Evolutionary conservation across 257 asterid genomes (phyloP).

Genomic region (Lycium barbarum): DNA sequence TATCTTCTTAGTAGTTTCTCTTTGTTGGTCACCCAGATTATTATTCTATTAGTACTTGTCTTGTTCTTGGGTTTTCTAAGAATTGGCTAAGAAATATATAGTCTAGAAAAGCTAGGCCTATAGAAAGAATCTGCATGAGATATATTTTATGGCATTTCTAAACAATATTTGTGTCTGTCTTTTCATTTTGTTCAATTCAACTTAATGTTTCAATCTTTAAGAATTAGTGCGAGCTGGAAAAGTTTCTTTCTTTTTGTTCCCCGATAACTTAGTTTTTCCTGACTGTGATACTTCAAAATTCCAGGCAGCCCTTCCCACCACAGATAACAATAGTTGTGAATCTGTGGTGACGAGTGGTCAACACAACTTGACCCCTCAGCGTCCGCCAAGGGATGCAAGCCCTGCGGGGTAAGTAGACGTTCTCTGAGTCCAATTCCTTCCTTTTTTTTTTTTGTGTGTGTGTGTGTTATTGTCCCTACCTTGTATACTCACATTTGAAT

Average conservation of each 20-base stretch:
- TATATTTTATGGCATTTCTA: too few relatives aligned
- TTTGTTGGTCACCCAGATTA: too few relatives aligned
- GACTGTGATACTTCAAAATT: conserved; percentile 29
- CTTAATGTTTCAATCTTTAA: neutral
- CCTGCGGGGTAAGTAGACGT: conserved; percentile 85
- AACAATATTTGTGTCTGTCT: neutral
- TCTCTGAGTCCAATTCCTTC: neutral
- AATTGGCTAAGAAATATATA: too few relatives aligned
- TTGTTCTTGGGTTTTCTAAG: too few relatives aligned
- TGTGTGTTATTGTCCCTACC: neutral
- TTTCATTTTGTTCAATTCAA: neutral
- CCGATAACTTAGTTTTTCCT: neutral
- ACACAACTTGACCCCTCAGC: conserved; percentile 83
- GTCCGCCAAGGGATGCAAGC: conserved; percentile 98
- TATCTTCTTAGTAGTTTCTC: too few relatives aligned
- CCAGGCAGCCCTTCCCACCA: conserved; percentile 77
- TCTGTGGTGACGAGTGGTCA: conserved; percentile 99
- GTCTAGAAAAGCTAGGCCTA: too few relatives aligned
- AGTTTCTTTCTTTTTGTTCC: neutral
- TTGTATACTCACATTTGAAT: conserved; percentile 36
- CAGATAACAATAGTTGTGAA: conserved; percentile 89
- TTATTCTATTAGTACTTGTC: too few relatives aligned
- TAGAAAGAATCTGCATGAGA: too few relatives aligned
- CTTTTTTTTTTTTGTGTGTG: neutral
- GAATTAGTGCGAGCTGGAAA: neutral